A percentile compares a stretch with the other conserved stretches of the same genome.
Conservation (phyloP, 2,329 filamentous ascomycete genomes). For the Septoria petroselini region DNA sequence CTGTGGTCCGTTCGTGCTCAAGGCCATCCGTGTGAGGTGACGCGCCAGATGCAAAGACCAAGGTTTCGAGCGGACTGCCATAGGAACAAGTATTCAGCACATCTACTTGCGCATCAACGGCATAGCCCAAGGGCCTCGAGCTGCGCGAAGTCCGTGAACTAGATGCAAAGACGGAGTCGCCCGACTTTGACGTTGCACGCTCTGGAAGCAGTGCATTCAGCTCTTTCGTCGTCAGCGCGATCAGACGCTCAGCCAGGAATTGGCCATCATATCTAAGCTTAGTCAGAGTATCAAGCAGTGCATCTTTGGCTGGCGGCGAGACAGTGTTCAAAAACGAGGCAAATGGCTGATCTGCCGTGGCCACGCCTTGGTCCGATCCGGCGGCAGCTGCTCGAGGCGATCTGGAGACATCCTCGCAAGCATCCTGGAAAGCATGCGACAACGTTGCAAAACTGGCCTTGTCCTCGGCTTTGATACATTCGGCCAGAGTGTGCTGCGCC, state of each 20-base stretch:
- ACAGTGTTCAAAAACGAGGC: constrained; percentile 61
- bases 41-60: constrained; percentile 43
- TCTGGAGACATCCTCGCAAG: constrained; percentile 70
- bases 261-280: constrained; percentile 81
- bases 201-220: constrained; percentile 73
- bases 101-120: constrained; percentile 32
- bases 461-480: constrained; percentile 74
- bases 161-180: constrained; percentile 75
- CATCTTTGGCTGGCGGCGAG: constrained; percentile 68
- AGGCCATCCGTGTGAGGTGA: constrained; percentile 23
- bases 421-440: constrained; percentile 75
- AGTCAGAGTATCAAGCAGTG: constrained; percentile 74
- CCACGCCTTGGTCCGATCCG: constrained; percentile 64
- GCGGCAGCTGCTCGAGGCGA: constrained; percentile 33
- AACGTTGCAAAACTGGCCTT: constrained; percentile 72
- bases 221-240: constrained; percentile 70
- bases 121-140: constrained; percentile 31
- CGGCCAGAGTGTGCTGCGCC: constrained; percentile 70
- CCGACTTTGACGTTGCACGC: constrained; percentile 73
- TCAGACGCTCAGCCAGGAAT: constrained; percentile 80
- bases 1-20: constrained; percentile 74
- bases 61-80: constrained; percentile 31
- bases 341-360: constrained; percentile 54
- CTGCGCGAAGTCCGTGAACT: constrained; percentile 49
- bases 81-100: constrained; percentile 26